A percentile compares a stretch with the other conserved stretches of the same genome.
Conservation (phyloP, 129 eudicot species). For the Apium graveolens region DNA sequence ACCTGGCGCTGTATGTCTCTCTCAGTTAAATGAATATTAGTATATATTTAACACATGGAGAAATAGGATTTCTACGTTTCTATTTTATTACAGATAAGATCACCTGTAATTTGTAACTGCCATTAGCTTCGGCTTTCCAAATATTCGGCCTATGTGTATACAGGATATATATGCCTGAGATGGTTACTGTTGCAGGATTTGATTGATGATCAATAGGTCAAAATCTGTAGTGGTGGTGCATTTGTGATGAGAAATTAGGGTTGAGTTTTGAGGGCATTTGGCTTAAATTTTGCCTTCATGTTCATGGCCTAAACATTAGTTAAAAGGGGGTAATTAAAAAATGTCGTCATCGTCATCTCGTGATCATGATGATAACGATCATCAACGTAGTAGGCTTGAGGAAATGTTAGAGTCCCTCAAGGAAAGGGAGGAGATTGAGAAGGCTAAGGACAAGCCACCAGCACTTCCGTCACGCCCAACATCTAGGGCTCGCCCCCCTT, state of each 20-base stretch:
- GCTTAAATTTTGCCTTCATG: too few relatives aligned
- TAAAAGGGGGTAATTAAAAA: background rate
- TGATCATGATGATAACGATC: background rate
- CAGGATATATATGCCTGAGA: too few relatives aligned
- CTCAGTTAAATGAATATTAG: too few relatives aligned
- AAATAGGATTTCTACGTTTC: too few relatives aligned
- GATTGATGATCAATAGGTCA: background rate
- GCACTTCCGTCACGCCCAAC: conserved; percentile 71
- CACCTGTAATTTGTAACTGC: too few relatives aligned
- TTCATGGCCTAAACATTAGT: background rate
- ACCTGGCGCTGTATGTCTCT: too few relatives aligned
- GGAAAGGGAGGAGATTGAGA: conserved; percentile 42
- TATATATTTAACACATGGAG: too few relatives aligned
- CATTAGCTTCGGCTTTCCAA: too few relatives aligned
- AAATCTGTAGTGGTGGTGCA: background rate
- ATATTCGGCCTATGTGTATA: too few relatives aligned
- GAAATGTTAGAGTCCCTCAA: conserved; percentile 75
- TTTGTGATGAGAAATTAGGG: background rate
- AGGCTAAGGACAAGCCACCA: conserved; percentile 71
- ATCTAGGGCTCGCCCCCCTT: conserved; percentile 56
- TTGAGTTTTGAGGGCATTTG: background rate
- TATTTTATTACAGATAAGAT: too few relatives aligned
- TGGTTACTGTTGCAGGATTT: background rate
- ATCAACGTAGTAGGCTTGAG: conserved; percentile 67
- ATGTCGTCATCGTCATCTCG: background rate